Percentiles rank a stretch among this genome's conserved stretches.
phyloP scores from a whole-genome alignment of 2,329 filamentous ascomycete genomes.

The Exophiala xenobiotica region DNA sequence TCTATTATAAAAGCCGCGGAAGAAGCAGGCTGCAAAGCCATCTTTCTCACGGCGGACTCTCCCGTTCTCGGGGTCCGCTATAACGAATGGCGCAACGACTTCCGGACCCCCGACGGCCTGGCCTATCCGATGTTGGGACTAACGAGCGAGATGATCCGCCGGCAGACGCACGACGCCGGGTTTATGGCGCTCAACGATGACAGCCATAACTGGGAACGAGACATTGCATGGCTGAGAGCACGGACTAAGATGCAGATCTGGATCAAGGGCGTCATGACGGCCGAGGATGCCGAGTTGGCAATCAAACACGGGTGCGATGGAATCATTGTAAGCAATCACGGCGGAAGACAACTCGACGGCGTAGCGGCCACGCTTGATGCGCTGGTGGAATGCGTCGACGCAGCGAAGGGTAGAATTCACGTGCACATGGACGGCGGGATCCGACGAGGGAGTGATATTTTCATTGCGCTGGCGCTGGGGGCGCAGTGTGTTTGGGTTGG shows the following conservation, averaged over 20 bases:
- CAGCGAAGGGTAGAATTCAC: conserved; percentile 31
- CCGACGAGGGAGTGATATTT: conserved; percentile 55
- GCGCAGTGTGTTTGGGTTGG: conserved; percentile 52
- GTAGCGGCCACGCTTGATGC: conserved; percentile 39
- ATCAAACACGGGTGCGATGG: conserved; percentile 37
- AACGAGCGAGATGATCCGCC: not conserved
- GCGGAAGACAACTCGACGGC: conserved; percentile 42
- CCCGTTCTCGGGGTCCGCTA: conserved; percentile 51
- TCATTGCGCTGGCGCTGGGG: conserved; percentile 56
- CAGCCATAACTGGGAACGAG: conserved; percentile 49
- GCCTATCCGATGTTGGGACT: not conserved
- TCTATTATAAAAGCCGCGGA: conserved; percentile 44
- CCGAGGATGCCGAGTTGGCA: conserved; percentile 38
- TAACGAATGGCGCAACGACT: conserved; percentile 56
- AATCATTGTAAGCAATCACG: conserved; percentile 40
- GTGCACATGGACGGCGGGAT: conserved; percentile 57
- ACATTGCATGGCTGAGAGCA: conserved; percentile 50
- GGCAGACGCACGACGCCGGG: conserved; percentile 13
- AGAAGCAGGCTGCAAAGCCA: conserved; percentile 48
- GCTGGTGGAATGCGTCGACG: conserved; percentile 29
- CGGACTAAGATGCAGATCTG: conserved; percentile 34
- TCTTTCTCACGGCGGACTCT: conserved; percentile 53
- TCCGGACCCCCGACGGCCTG: conserved; percentile 34
- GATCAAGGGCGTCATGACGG: conserved; percentile 29
- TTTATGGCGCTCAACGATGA: conserved; percentile 35